Conservation (phyloP, 805 yeast species). For the Metschnikowia drakensbergensis region DNA sequence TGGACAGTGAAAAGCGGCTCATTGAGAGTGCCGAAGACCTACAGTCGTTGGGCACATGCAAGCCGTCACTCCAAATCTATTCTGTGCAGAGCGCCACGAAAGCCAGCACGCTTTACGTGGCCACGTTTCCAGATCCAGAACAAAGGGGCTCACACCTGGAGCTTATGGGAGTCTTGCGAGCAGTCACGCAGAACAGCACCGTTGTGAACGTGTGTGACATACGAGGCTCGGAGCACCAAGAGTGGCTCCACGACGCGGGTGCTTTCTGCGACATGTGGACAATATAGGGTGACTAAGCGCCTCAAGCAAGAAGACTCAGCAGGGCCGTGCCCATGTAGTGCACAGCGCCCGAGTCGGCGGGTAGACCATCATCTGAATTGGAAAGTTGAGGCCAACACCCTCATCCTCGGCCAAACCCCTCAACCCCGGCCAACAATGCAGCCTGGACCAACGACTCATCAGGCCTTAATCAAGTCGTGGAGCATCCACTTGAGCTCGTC, state of each 20-base stretch:
- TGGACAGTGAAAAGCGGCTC: neutral
- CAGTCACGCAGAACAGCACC: neutral
- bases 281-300: neutral
- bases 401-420: too few relatives aligned
- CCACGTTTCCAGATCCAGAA: neutral
- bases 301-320: too few relatives aligned
- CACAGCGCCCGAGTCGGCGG: too few relatives aligned
- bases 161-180: neutral
- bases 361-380: neutral
- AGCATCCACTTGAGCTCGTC: slow-evolving; percentile 72
- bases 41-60: neutral
- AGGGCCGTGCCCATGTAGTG: too few relatives aligned
- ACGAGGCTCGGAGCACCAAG: neutral
- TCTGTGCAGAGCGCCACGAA: neutral
- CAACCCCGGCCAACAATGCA: too few relatives aligned
- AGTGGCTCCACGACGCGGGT: neutral
- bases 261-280: neutral
- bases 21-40: neutral
- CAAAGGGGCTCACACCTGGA: neutral
- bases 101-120: neutral
- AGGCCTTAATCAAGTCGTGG: slow-evolving; percentile 54
- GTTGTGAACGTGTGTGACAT: slow-evolving; percentile 2
- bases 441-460: neutral
- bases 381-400: too few relatives aligned
- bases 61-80: neutral